These are phyloP conservation scores for Aspergillus coremiiformis DNA, from an alignment of 495 filamentous ascomycete genomes.

Conservation along the genomic window DNA sequence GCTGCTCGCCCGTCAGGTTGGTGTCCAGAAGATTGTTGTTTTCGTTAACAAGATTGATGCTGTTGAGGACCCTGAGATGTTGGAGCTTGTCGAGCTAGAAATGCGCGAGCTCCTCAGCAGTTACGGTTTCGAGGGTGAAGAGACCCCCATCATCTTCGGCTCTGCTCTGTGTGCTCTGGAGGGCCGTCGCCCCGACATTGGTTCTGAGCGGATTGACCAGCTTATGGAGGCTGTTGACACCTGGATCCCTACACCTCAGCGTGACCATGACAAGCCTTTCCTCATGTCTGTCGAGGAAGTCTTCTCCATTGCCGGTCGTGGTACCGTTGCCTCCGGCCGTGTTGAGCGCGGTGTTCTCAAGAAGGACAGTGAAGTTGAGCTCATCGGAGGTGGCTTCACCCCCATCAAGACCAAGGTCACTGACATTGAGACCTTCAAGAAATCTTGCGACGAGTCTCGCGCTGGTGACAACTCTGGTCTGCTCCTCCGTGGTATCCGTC, in stretches of 20 bases:
- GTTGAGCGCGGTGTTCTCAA: slow-evolving; percentile 93
- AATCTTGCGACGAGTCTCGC: slow-evolving; percentile 86
- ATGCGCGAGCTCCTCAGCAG: slow-evolving; percentile 91
- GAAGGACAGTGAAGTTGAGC: slow-evolving; percentile 86
- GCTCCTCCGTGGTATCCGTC: slow-evolving; percentile 85
- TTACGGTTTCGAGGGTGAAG: slow-evolving; percentile 97
- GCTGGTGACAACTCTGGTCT: slow-evolving; percentile 99
- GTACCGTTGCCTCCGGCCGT: slow-evolving; percentile 92
- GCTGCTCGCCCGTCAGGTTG: slow-evolving; percentile 93
- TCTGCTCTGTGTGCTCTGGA: slow-evolving; percentile 96
- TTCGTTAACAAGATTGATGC: slow-evolving; percentile 99
- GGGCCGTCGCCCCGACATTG: slow-evolving; percentile 77
- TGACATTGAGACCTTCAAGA: slow-evolving; percentile 99
- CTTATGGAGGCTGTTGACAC: slow-evolving; percentile 84
- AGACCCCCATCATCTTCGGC: slow-evolving; percentile 92
- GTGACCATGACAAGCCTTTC: slow-evolving; percentile 93
- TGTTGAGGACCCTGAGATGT: slow-evolving; percentile 95
- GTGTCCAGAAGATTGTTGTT: slow-evolving; percentile 94
- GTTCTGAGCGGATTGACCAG: slow-evolving; percentile 74
- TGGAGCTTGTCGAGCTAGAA: slow-evolving; percentile 99
- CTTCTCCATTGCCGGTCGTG: slow-evolving; percentile 96
- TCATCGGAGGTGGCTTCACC: slow-evolving; percentile 67
- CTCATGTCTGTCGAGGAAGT: slow-evolving; percentile 98
- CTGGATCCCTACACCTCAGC: slow-evolving; percentile 92
- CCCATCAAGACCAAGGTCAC: slow-evolving; percentile 97